These are phyloP conservation scores for Cenchrus americanus DNA, from an alignment of 176 grass and related monocot genomes.

Conservation along the genomic window DNA sequence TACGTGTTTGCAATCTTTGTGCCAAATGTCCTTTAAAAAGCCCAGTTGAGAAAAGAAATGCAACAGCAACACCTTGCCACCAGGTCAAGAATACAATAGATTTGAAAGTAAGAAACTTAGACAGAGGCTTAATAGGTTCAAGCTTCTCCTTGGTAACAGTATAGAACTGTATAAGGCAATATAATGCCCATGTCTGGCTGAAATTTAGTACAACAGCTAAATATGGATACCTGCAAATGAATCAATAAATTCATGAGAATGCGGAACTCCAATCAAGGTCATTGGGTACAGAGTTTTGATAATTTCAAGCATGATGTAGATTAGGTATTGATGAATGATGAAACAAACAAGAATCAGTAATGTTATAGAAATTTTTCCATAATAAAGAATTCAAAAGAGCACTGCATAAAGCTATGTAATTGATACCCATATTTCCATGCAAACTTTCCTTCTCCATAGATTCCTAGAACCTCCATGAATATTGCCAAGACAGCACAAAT, in stretches of 20 bases:
- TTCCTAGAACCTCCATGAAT: slow-evolving; percentile 76
- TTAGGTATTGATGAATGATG: not conserved
- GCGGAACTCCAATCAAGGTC: slow-evolving; percentile 2
- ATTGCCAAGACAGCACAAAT: slow-evolving; percentile 95
- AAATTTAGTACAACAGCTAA: slow-evolving; percentile 94
- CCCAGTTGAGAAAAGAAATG: slow-evolving; percentile 93
- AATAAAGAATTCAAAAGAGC: slow-evolving; percentile 7
- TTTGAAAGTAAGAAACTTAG: slow-evolving; percentile 98
- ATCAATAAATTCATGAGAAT: slow-evolving; percentile 26
- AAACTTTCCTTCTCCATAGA: slow-evolving; percentile 98
- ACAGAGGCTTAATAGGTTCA: slow-evolving; percentile 89
- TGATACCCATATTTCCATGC: slow-evolving; percentile 92
- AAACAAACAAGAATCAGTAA: not conserved
- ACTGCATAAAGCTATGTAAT: not conserved
- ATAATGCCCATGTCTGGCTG: slow-evolving; percentile 97
- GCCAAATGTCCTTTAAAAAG: slow-evolving; percentile 91
- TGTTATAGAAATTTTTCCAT: not conserved
- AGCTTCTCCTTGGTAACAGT: slow-evolving; percentile 90
- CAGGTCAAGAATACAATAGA: slow-evolving; percentile 99
- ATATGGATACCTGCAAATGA: slow-evolving; percentile 86
- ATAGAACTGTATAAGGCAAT: slow-evolving; percentile 98
- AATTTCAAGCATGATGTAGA: slow-evolving; percentile 18
- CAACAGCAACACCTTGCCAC: slow-evolving; percentile 98
- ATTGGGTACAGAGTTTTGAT: not conserved
- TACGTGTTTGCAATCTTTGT: slow-evolving; percentile 84